These are phyloP conservation scores for Olyra latifolia DNA, from an alignment of 176 grass and related monocot species.

Conservation along the genomic window DNA sequence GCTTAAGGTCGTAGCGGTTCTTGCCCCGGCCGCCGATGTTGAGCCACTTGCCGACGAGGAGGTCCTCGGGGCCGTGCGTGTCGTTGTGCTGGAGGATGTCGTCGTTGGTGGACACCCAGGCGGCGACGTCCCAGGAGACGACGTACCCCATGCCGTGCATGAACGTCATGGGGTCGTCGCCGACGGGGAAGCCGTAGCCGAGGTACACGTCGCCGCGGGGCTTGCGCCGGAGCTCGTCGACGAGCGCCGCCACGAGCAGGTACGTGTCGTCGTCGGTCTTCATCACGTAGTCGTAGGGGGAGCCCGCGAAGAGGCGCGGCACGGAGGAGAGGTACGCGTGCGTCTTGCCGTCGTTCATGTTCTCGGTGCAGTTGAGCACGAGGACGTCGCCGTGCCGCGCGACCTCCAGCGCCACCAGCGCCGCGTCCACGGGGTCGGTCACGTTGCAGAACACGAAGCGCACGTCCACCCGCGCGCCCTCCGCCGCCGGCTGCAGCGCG, in stretches of 20 bases:
- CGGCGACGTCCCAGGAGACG: slow-evolving; percentile 65
- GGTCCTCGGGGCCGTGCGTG: slow-evolving; percentile 64
- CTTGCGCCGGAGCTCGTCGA: slow-evolving; percentile 35
- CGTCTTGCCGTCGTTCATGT: slow-evolving; percentile 86
- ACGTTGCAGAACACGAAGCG: slow-evolving; percentile 76
- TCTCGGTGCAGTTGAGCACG: slow-evolving; percentile 74
- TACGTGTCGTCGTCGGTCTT: slow-evolving; percentile 79
- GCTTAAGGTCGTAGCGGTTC: slow-evolving; percentile 60
- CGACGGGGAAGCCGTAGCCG: slow-evolving; percentile 53
- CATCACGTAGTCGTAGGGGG: slow-evolving; percentile 69
- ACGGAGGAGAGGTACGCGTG: slow-evolving; percentile 61
- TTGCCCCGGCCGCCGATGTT: slow-evolving; percentile 43
- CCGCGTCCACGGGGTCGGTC: slow-evolving; percentile 43
- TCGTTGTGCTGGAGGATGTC: slow-evolving; percentile 49
- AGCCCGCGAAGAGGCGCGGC: background rate
- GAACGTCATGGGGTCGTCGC: slow-evolving; percentile 58
- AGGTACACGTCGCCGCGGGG: slow-evolving; percentile 68
- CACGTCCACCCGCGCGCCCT: slow-evolving; percentile 45
- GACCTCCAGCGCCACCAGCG: slow-evolving; percentile 52
- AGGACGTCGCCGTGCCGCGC: slow-evolving; percentile 52
- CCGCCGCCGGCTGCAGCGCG: slow-evolving; percentile 43
- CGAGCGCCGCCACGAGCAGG: slow-evolving; percentile 42
- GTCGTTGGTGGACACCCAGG: slow-evolving; percentile 50
- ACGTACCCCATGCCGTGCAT: slow-evolving; percentile 95
- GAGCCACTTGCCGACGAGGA: slow-evolving; percentile 68